Base-by-base conservation (phyloP, 441 rosid genomes). In the Arabidopsis hybrid region DNA sequence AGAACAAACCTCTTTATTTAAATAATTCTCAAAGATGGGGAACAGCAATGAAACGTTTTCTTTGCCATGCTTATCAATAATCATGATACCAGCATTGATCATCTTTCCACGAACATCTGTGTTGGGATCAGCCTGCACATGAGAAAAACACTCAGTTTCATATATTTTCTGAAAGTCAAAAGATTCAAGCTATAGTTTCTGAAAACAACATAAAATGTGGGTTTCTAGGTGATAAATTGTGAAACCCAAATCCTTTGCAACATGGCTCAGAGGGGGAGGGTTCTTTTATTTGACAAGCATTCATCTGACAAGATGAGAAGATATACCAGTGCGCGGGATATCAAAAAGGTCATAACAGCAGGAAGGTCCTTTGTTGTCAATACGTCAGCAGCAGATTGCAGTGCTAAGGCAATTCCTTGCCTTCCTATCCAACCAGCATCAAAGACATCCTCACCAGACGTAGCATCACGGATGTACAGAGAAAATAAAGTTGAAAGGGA, bases 71-170 rank as follows among this genome's bases (percentile, higher is more conserved):
- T 83, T 92, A 81, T 96, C 98, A 71, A 96, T 92, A 75, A 96
- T 90, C 91, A 89, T 70, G 67, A 94, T 87, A 66, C 99, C 99
- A 79, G 97, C 99, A 89, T 92, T 87, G 58, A 94, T 90, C 99
- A 96, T 94, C 83, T 93, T 86, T 72, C 98, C 99, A 68, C 99
- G 93, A 85, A 96, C 99, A 91, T 96, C 99, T 39, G 87, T 82
- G 83, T 94, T 96, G 74, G 90, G 91, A 77, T 96, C 99, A 75
- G 97, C 99, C 99, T 94, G 89, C 79, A 84, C 60, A 39, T 46
- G 65, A 74, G 75, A 67, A 18, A 76, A 39, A 38, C 26, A 26
- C 35, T 38, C 51, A 4, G 31, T 21, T 40, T 64, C 65, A 69
- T 45, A 9, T 16, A 47, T n/a, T 17, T 43, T 67, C 46, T 50